A percentile compares a stretch with the other conserved stretches of the same genome.
phyloP scores from a whole-genome alignment of 2,329 filamentous ascomycete species.

The Apiospora sp. region DNA sequence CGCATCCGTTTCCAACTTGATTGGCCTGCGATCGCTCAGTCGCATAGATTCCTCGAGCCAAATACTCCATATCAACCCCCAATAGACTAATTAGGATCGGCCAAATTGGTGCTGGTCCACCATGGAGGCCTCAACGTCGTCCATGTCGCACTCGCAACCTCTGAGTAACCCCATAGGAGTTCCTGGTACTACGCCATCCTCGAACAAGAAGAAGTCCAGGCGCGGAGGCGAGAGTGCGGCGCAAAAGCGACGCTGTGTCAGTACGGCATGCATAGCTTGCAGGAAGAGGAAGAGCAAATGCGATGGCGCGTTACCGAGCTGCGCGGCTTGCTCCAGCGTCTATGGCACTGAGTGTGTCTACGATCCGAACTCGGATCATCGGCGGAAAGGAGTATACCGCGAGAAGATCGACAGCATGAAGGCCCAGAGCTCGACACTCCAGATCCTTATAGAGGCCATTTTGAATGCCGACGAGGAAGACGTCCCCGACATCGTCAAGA shows the following conservation, averaged over 20 bases:
- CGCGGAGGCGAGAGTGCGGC: slow-evolving; percentile 55
- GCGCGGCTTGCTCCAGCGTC: slow-evolving; percentile 94
- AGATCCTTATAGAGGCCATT: slow-evolving; percentile 92
- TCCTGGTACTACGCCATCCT: slow-evolving; percentile 10
- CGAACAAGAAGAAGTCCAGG: slow-evolving; percentile 58
- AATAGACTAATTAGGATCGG: neutral
- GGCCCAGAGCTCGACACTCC: slow-evolving; percentile 84
- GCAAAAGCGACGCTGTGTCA: slow-evolving; percentile 79
- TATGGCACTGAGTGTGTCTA: slow-evolving; percentile 92
- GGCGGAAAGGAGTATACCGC: slow-evolving; percentile 95
- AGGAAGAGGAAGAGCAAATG: slow-evolving; percentile 85
- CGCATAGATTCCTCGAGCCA: neutral
- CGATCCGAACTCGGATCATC: slow-evolving; percentile 94
- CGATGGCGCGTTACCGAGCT: slow-evolving; percentile 89
- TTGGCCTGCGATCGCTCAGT: slow-evolving; percentile 1
- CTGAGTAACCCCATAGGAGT: neutral
- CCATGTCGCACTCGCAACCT: slow-evolving; percentile 11
- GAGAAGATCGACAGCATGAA: slow-evolving; percentile 91
- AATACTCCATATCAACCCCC: neutral
- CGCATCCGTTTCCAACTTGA: neutral
- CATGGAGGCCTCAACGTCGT: slow-evolving; percentile 13
- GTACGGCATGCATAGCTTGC: slow-evolving; percentile 84
- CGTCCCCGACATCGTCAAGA: slow-evolving; percentile 79
- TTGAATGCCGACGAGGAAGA: slow-evolving; percentile 91
- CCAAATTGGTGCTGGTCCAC: neutral